These are phyloP conservation scores for Platismatia glauca DNA, from an alignment of 495 filamentous ascomycete species.

Conservation along the genomic window DNA sequence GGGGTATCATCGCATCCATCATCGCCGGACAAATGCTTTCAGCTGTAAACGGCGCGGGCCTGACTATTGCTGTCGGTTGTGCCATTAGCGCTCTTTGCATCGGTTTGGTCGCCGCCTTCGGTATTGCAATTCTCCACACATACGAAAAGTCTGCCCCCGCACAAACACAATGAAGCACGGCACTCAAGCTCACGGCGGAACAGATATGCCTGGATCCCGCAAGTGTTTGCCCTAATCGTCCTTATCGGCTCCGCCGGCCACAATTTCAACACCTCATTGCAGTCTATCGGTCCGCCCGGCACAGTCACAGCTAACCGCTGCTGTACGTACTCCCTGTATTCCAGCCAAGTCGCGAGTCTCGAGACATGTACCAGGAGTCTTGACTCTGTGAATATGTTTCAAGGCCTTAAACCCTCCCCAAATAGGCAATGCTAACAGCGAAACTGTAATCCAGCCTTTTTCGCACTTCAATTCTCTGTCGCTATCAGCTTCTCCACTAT, in stretches of 20 bases:
- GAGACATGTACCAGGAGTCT: too few relatives aligned
- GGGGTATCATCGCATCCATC: slow-evolving; percentile 50
- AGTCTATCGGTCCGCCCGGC: slow-evolving; percentile 30
- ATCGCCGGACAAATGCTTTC: slow-evolving; percentile 47
- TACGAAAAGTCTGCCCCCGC: slow-evolving; percentile 44
- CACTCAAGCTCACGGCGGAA: background rate
- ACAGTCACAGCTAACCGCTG: slow-evolving; percentile 48
- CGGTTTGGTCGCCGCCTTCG: slow-evolving; percentile 59
- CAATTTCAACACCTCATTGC: slow-evolving; percentile 49
- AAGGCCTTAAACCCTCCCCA: too few relatives aligned
- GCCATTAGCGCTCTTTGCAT: slow-evolving; percentile 53
- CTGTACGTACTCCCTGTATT: slow-evolving; percentile 19
- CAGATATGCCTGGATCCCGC: slow-evolving; percentile 56
- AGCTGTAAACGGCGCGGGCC: slow-evolving; percentile 42
- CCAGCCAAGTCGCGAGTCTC: too few relatives aligned
- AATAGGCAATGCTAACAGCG: too few relatives aligned
- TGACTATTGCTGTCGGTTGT: slow-evolving; percentile 59
- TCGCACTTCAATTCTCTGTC: slow-evolving; percentile 50
- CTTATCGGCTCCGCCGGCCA: slow-evolving; percentile 58
- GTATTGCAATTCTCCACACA: slow-evolving; percentile 60
- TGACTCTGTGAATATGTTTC: too few relatives aligned
- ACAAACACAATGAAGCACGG: background rate
- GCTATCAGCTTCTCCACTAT: slow-evolving; percentile 45
- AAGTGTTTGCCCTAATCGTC: slow-evolving; percentile 53
- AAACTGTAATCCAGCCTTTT: slow-evolving; percentile 36